Percentiles rank a stretch among this genome's conserved stretches.
Evolutionary conservation across 495 filamentous ascomycete species (phyloP).

Genomic region (Margaritispora aquatica): DNA sequence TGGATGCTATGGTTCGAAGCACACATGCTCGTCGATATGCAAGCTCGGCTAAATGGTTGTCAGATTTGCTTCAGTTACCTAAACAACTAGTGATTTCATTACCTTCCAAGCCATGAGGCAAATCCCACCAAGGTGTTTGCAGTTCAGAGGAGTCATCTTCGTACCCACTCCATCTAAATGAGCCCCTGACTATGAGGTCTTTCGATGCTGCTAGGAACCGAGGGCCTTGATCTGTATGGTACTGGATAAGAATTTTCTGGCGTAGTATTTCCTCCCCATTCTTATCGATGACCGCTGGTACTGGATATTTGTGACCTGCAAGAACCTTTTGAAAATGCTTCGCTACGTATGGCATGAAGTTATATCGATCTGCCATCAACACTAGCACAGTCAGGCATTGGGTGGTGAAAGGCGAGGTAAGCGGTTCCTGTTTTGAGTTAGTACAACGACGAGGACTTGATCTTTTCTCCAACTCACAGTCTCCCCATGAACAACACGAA

Average conservation of each 20-base stretch:
- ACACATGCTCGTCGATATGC: slow-evolving; percentile 63
- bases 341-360: slow-evolving; percentile 40
- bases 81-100: slow-evolving; percentile 14
- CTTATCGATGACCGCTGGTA: slow-evolving; percentile 26
- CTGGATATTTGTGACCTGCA: slow-evolving; percentile 38
- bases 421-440: slow-evolving; percentile 7
- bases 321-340: slow-evolving; percentile 35
- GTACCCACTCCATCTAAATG: slow-evolving; percentile 49
- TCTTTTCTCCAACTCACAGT: slow-evolving; percentile 17
- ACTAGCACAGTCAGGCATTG: slow-evolving; percentile 53
- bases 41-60: slow-evolving; percentile 54
- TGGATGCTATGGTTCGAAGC: slow-evolving; percentile 67
- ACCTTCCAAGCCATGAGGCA: slow-evolving; percentile 72
- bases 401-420: slow-evolving; percentile 30
- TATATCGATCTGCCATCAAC: slow-evolving; percentile 62
- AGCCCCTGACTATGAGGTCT: slow-evolving; percentile 61
- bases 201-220: slow-evolving; percentile 48
- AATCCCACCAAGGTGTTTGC: slow-evolving; percentile 59
- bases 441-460: not conserved
- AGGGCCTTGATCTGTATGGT: slow-evolving; percentile 47
- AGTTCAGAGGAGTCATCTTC: slow-evolving; percentile 34
- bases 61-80: slow-evolving; percentile 10
- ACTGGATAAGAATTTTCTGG: slow-evolving; percentile 57
- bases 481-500: slow-evolving; percentile 48
- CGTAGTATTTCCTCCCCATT: slow-evolving; percentile 49